phyloP scores from a whole-genome alignment of 441 rosid species.

The Bocquillonia castaneifolia region DNA sequence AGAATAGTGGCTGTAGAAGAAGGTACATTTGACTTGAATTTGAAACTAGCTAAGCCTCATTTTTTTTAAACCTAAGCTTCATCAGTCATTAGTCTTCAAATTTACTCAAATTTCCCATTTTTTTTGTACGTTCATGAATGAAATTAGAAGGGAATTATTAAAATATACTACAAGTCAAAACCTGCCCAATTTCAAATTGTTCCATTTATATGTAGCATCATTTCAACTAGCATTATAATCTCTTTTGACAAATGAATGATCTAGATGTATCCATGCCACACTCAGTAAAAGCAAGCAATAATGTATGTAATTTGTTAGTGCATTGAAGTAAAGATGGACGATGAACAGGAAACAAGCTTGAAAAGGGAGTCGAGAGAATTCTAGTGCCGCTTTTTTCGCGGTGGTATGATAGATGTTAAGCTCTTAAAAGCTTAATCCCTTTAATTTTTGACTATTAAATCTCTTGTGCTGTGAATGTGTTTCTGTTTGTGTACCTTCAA shows the following conservation, averaged over 20 bases:
- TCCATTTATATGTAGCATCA: not conserved
- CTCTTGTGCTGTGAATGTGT: not conserved
- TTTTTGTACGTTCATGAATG: not conserved
- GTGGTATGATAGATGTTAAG: conserved; percentile 7
- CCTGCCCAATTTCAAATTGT: not conserved
- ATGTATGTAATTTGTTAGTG: not conserved
- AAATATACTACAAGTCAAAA: too few species aligned
- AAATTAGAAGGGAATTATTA: not conserved
- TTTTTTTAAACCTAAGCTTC: too few species aligned
- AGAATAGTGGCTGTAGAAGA: too few species aligned
- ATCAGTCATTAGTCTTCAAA: too few species aligned
- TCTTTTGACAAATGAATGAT: not conserved
- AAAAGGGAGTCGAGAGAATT: conserved; percentile 5
- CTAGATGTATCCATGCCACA: not conserved
- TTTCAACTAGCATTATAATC: not conserved
- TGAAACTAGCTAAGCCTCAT: too few species aligned
- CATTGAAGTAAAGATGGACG: not conserved
- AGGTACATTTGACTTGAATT: too few species aligned
- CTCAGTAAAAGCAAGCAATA: not conserved
- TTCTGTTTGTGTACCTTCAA: not conserved
- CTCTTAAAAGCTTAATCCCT: conserved; percentile 12
- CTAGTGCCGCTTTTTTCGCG: conserved; percentile 15
- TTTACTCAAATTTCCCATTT: not conserved
- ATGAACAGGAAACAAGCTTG: not conserved
- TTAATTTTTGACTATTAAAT: not conserved